Base-by-base conservation (phyloP, 148 eudicot species). In the Cornus controversa region DNA sequence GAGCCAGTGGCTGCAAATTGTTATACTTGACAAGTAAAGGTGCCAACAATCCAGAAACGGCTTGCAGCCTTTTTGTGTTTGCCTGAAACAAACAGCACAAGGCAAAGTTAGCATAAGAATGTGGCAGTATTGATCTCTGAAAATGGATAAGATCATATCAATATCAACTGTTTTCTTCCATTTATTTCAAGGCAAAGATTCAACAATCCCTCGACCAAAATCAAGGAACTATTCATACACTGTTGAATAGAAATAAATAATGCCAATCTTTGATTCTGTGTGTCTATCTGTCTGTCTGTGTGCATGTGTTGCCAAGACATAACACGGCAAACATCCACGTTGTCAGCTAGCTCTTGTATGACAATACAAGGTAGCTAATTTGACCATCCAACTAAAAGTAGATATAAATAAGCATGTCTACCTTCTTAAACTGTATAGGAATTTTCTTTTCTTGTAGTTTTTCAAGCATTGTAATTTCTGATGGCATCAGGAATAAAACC, bases 401-500 rank as follows among this genome's bases (percentile, higher is more conserved):
- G 24, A 37, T 8, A 31, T 10, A 72, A 27, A 14, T 4, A 2
- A n/a, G 22, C 18, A 37, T 20, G 14, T 42, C 1, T 62, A 95
- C 98, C 98, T 83, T 87, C 65, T 73, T 89, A 53, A 79, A 66
- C 29, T 77, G 78, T 28, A 95, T 77, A 27, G 96, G 97, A 60
- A 91, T 81, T 80, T 93, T 95, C 47, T 86, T 85, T 62, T 87
- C 93, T 74, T 89, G 72, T n/a, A 95, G 75, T 69, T 89, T 95
- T 65, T 93, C 94, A 31, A 95, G 83, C 88, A 95, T 95, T 75
- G 87, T 87, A 78, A 84, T 80, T 84, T 95, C 97, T 36, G 98
- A 93, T 34, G 98, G 94, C 78, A 88, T 84, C 77, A 95, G 77
- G 82, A 95, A 93, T 75, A 95, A 79, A 64, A 95, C 84, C 16